These are phyloP conservation scores for Medicago arabica DNA, from an alignment of 306 rosid genomes.

Conservation along the genomic window DNA sequence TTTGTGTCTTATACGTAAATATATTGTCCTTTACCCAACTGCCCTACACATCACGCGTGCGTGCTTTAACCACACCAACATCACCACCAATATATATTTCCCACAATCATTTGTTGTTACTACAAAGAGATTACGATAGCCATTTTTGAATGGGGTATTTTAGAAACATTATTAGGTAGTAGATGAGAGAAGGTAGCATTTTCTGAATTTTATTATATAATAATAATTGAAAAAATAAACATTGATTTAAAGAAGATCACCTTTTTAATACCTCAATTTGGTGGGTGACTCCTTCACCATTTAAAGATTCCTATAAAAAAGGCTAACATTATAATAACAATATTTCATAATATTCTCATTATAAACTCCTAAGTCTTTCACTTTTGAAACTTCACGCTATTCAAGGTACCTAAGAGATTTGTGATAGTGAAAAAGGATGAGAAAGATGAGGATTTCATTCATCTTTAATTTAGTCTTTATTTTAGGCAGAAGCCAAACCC, in stretches of 20 bases:
- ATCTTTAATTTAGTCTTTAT: conserved; percentile 41
- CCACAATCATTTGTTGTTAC: not conserved
- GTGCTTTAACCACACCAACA: not conserved
- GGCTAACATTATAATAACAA: conserved; percentile 44
- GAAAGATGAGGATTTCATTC: not conserved
- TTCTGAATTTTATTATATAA: not conserved
- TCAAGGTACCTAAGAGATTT: conserved; percentile 39
- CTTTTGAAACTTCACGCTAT: conserved; percentile 46
- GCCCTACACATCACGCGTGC: conserved; percentile 15
- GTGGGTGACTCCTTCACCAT: conserved; percentile 37
- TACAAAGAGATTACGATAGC: not conserved
- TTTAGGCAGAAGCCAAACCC: conserved; percentile 15
- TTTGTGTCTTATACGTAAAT: not conserved
- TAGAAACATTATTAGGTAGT: conserved; percentile 11
- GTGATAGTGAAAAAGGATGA: not conserved
- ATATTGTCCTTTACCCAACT: not conserved
- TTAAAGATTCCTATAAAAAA: conserved; percentile 40
- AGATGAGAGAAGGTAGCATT: not conserved
- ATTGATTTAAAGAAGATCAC: conserved; percentile 28
- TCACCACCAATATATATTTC: not conserved
- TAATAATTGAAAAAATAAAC: not conserved
- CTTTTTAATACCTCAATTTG: conserved; percentile 19
- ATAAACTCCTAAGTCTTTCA: not conserved
- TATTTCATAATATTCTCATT: conserved; percentile 34
- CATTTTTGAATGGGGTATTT: not conserved